Percentiles rank a stretch among this genome's conserved stretches.
Evolutionary conservation across 208 protist genomes (phyloP).

Genomic region (Crithidia brevicula): DNA sequence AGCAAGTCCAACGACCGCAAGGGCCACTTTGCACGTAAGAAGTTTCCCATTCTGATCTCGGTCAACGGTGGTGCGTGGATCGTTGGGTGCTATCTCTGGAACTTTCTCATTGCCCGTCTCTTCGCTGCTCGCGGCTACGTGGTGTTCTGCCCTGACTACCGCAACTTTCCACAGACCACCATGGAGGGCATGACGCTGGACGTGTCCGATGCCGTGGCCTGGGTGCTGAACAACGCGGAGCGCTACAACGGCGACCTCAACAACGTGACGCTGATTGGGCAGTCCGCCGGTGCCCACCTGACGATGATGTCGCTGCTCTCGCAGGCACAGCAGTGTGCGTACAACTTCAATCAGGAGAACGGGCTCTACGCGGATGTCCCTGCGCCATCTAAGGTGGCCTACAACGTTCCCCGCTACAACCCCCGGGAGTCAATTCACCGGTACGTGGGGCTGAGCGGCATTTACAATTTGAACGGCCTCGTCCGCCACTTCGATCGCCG

Average conservation of each 20-base stretch:
- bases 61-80: conserved; percentile 87
- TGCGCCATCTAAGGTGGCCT: conserved; percentile 50
- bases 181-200: conserved; percentile 92
- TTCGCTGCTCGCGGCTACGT: conserved; percentile 80
- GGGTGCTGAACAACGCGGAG: conserved; percentile 86
- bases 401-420: conserved; percentile 88
- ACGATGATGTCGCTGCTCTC: conserved; percentile 88
- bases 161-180: conserved; percentile 91
- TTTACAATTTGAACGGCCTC: conserved; percentile 79
- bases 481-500: conserved; percentile 60
- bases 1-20: neutral
- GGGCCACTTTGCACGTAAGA: conserved; percentile 41
- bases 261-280: conserved; percentile 79
- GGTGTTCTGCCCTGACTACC: conserved; percentile 93
- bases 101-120: conserved; percentile 71
- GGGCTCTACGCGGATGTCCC: conserved; percentile 35
- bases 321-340: conserved; percentile 76
- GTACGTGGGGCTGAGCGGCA: conserved; percentile 86
- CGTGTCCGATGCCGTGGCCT: conserved; percentile 84
- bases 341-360: conserved; percentile 32
- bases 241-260: conserved; percentile 86
- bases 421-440: conserved; percentile 74
- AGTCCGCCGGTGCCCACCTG: conserved; percentile 86
- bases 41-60: conserved; percentile 79
- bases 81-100: conserved; percentile 85